Evolutionary conservation across 169 alveolate species (phyloP).

Genomic region (Haemoproteus tartakovskyi): DNA sequence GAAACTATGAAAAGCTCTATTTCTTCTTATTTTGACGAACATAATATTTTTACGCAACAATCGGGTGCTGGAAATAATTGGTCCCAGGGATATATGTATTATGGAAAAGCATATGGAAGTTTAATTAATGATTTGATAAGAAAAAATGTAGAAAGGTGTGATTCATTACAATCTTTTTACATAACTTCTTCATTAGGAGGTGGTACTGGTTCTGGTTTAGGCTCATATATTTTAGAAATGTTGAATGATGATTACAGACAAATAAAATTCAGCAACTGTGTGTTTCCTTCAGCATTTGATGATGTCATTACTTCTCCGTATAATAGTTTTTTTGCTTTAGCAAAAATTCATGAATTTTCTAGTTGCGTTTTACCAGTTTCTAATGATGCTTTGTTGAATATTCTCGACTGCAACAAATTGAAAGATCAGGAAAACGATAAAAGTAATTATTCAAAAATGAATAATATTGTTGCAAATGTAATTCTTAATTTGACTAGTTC

Average conservation of each 20-base stretch:
- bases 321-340: slow-evolving; percentile 86
- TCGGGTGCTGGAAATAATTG: slow-evolving; percentile 98
- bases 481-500: slow-evolving; percentile 86
- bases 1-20: slow-evolving; percentile 88
- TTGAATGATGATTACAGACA: slow-evolving; percentile 86
- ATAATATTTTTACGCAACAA: slow-evolving; percentile 90
- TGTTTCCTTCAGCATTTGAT: slow-evolving; percentile 89
- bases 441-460: slow-evolving; percentile 63
- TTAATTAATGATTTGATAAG: slow-evolving; percentile 86
- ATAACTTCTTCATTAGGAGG: slow-evolving; percentile 96
- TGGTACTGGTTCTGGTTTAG: slow-evolving; percentile 99
- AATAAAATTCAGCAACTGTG: slow-evolving; percentile 85
- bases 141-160: slow-evolving; percentile 89
- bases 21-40: slow-evolving; percentile 88
- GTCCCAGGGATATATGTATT: slow-evolving; percentile 87
- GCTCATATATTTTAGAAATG: slow-evolving; percentile 89
- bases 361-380: slow-evolving; percentile 91
- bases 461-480: slow-evolving; percentile 61
- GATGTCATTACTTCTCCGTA: slow-evolving; percentile 93
- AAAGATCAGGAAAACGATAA: slow-evolving; percentile 39
- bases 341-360: slow-evolving; percentile 85
- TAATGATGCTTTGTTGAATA: slow-evolving; percentile 79
- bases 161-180: slow-evolving; percentile 93
- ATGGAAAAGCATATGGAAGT: slow-evolving; percentile 88
- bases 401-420: slow-evolving; percentile 49